These are phyloP conservation scores for Cladophialophora exuberans DNA, from an alignment of 2,329 filamentous ascomycete species.

Conservation along the genomic window DNA sequence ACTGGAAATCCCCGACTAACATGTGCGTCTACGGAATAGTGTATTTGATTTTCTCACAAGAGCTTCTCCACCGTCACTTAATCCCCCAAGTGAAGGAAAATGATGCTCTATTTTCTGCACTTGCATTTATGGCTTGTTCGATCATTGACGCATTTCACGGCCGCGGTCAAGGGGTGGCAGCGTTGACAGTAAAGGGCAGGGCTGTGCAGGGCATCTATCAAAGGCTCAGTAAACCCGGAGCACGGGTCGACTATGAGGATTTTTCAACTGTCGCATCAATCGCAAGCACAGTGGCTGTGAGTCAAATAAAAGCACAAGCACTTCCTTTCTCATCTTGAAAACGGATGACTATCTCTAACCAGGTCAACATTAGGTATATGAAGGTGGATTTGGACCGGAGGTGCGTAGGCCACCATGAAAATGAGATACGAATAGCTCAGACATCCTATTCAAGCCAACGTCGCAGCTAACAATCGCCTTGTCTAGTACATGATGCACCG, in stretches of 20 bases:
- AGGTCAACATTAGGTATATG: not conserved
- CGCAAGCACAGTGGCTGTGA: not conserved
- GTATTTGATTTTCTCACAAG: not conserved
- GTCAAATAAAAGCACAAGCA: not conserved
- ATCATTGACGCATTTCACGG: not conserved
- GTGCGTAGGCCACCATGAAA: not conserved
- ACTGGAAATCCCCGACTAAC: too few relatives aligned
- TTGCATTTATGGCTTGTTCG: not conserved
- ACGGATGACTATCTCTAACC: not conserved
- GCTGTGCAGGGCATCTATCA: not conserved
- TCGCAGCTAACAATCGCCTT: not conserved
- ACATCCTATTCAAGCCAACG: not conserved
- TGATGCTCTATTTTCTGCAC: not conserved
- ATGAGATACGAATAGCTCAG: not conserved
- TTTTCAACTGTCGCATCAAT: not conserved
- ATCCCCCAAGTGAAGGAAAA: not conserved
- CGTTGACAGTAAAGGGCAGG: not conserved
- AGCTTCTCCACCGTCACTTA: not conserved
- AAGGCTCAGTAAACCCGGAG: not conserved
- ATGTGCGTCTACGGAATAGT: not conserved
- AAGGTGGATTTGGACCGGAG: not conserved
- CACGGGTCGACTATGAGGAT: not conserved
- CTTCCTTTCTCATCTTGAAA: not conserved
- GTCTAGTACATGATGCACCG: not conserved
- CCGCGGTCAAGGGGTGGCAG: not conserved